Conservation (phyloP, 352 stramenopile genomes). For the Globisporangium cederbergense region DNA sequence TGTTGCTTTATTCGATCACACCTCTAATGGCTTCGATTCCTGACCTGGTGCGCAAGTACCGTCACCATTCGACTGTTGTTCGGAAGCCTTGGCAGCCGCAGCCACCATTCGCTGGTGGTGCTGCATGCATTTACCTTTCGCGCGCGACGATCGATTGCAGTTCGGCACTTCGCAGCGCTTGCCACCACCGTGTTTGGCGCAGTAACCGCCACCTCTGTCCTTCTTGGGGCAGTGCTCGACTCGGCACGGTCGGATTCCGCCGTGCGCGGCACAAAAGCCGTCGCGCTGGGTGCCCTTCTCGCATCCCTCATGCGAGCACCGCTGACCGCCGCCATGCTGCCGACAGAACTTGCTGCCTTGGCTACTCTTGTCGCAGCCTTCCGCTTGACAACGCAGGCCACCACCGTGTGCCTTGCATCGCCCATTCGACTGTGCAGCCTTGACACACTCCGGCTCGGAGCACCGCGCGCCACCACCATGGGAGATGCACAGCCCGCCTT, state of each 20-base stretch:
- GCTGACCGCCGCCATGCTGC: neutral
- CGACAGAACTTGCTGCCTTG: neutral
- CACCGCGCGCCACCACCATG: neutral
- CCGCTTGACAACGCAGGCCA: conserved; percentile 46
- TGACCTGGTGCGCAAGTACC: neutral
- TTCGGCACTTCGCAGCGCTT: conserved; percentile 56
- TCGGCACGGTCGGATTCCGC: neutral
- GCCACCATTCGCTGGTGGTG: neutral
- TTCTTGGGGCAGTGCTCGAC: conserved; percentile 71
- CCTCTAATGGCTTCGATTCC: neutral
- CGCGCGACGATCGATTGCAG: neutral
- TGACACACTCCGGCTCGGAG: neutral
- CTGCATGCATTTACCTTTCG: neutral
- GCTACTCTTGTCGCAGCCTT: neutral
- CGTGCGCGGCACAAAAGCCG: conserved; percentile 2
- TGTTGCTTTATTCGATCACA: neutral
- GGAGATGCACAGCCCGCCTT: neutral
- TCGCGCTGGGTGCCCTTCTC: neutral
- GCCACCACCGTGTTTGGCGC: conserved; percentile 77
- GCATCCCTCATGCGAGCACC: conserved; percentile 3
- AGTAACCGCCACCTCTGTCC: conserved; percentile 82
- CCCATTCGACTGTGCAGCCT: conserved; percentile 52
- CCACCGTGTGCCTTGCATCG: conserved; percentile 80
- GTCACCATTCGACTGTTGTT: neutral
- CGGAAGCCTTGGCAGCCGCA: neutral